phyloP scores from a whole-genome alignment of 192 early-diverging fungal species.

The Gigaspora rosea region DNA sequence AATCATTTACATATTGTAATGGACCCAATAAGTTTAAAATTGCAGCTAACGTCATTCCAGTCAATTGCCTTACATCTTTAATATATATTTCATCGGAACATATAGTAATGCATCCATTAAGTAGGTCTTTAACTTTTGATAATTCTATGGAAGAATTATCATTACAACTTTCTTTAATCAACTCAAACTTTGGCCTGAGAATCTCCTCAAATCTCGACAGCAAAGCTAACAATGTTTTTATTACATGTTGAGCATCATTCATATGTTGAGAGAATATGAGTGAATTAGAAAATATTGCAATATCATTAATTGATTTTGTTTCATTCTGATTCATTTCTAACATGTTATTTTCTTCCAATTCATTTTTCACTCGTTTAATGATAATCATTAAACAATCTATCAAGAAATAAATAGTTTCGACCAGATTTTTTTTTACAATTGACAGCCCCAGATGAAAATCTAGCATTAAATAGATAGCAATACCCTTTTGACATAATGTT shows the following conservation, averaged over 20 bases:
- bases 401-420: constrained; percentile 32
- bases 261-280: constrained; percentile 32
- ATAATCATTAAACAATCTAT: constrained; percentile 13
- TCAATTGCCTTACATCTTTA: constrained; percentile 44
- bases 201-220: constrained; percentile 31
- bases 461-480: constrained; percentile 36
- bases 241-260: constrained; percentile 41
- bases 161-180: neutral
- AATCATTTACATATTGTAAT: constrained; percentile 21
- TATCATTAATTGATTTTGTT: neutral
- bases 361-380: neutral
- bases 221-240: constrained; percentile 42
- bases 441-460: constrained; percentile 41
- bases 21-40: constrained; percentile 31
- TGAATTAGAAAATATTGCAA: neutral
- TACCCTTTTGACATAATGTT: constrained; percentile 36
- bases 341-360: neutral
- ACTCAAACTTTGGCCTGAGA: constrained; percentile 24
- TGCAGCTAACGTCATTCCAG: constrained; percentile 44
- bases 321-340: neutral
- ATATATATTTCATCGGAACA: constrained; percentile 27
- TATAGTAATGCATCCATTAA: constrained; percentile 32
- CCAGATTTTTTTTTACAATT: constrained; percentile 13
- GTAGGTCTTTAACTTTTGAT: constrained; percentile 2
- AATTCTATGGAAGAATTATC: neutral